Evolutionary conservation across 106 monocot genomes (phyloP), one percentile per base, ranked within the genome.

Genomic region (Apostasia shenzhenica): DNA sequence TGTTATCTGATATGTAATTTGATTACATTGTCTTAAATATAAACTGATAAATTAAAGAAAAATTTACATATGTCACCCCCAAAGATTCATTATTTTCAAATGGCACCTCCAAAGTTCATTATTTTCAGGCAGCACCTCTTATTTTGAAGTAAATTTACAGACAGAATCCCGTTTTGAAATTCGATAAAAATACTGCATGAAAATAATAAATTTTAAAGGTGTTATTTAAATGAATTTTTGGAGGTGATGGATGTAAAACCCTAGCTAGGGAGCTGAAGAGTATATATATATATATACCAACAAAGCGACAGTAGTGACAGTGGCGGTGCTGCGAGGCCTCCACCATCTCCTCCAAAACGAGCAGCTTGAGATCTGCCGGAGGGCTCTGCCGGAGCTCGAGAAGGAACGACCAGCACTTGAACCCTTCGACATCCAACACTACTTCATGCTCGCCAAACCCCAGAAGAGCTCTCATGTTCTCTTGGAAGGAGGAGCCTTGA

Each of bases 291-390:
- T 6, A 43, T 26, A 14, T 86, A 95, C 94, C 91, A 41, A 77
- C 67, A 11, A 54, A 77, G 11, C 63, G 76, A 56, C 94, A 95
- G 64, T 74, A 74, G 1, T 45, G 70, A 55, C 94, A 95, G 2
- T 62, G 85, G 11, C 57, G 83, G 14, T 51, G 41, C 4, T 46
- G 71, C 39, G 85, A 84, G 41, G 40, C 39, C n/a, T 66, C 85
- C n/a, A 88, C 82, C 0, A 64, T 48, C 64, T 94, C 94, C 61
- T 95, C 91, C 2, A 85, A 68, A 39, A 91, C 64, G 52, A 83
- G 77, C 68, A 94, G 14, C 54, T 70, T 83, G 1, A 94, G 11
- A 8, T 39, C 37, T 3, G 67, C 38, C 1, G 77, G 75, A 37
- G 87, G 83, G 59, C 76, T 69, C 48, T 53, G 80, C 43, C 67